Base-by-base conservation (phyloP, 2,329 filamentous ascomycete species). In the Arthrobotrys entomopaga region DNA sequence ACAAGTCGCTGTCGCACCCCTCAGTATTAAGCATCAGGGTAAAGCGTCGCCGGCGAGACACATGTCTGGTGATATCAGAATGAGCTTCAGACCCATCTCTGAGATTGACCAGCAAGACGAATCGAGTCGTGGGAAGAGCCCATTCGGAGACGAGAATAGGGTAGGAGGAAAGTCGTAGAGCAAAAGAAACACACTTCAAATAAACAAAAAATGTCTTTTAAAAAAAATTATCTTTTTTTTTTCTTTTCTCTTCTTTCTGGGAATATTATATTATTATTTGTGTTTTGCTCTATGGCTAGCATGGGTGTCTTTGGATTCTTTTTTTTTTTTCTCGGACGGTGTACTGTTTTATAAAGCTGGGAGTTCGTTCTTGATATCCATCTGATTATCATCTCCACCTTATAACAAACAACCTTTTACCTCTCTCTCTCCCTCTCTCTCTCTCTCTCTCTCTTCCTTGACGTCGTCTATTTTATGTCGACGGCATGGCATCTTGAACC, bases 21-120 rank as follows among this genome's bases (percentile, higher is more conserved):
- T 69, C 4, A 63, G 59, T 15, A 67, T 66, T 53, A 66, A 66
- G 49, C 29, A 61, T 43, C 19, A 56, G 1, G 69, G 61, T 6
- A 50, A 61, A 38, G 29, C 69, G 20, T 75, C 71, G 6, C 71
- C 71, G n/a, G 64, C 64, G n/a, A 64, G 63, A 64, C 43, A 69
- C 26, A 75, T 73, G 61, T 65, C 67, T n/a, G 71, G 71, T 3
- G 71, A 75, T 22, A 75, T 75, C 48, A 29, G 71, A 48, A 75
- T 75, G 65, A 75, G 71, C 38, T 69, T 75, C 58, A 49, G 71
- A 22, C 71, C 71, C 4, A 67, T 75, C 34, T 75, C 71, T 10
- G 71, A 67, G 22, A 52, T 54, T 20, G 64, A 64, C 20, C 29
- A 66, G 22, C 50, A 56, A 19, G 53, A 13, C 54, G n/a, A 46